phyloP scores from a whole-genome alignment of 78 protist genomes.

The Planoprotostelium fungivorum region DNA sequence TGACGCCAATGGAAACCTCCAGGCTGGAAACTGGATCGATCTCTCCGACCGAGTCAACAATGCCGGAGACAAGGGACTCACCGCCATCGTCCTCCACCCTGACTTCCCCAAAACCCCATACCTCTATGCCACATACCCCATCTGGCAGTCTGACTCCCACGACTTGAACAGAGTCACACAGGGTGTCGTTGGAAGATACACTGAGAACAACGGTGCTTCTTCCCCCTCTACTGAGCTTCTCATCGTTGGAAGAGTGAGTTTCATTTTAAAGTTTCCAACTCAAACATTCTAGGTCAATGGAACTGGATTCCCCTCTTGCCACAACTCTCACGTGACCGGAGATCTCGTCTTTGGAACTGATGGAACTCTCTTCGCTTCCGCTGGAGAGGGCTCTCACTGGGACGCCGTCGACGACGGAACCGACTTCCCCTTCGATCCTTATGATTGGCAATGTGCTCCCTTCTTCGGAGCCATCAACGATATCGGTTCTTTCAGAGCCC shows the following conservation, averaged over 20 bases:
- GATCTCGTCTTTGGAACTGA: not conserved
- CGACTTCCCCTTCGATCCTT: not conserved
- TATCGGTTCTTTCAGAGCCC: not conserved
- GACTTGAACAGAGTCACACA: conserved; percentile 1
- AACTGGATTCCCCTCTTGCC: not conserved
- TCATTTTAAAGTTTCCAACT: not conserved
- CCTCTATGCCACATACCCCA: not conserved
- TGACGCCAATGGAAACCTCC: not conserved
- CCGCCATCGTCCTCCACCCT: not conserved
- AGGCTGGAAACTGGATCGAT: not conserved
- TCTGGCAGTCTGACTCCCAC: not conserved
- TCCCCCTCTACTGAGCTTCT: not conserved
- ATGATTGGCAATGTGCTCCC: not conserved
- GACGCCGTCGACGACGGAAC: not conserved
- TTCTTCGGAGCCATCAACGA: not conserved
- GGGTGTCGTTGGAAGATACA: not conserved
- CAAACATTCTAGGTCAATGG: not conserved
- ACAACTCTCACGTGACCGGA: not conserved
- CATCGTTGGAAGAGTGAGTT: not conserved
- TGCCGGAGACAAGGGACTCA: not conserved
- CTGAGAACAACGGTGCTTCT: not conserved
- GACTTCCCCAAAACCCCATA: not conserved
- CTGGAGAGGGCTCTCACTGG: not conserved
- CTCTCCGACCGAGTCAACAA: not conserved
- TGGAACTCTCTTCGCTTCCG: not conserved